Base-by-base conservation (phyloP, 2,329 filamentous ascomycete species). In the Cladosporium austrohemisphaericum region DNA sequence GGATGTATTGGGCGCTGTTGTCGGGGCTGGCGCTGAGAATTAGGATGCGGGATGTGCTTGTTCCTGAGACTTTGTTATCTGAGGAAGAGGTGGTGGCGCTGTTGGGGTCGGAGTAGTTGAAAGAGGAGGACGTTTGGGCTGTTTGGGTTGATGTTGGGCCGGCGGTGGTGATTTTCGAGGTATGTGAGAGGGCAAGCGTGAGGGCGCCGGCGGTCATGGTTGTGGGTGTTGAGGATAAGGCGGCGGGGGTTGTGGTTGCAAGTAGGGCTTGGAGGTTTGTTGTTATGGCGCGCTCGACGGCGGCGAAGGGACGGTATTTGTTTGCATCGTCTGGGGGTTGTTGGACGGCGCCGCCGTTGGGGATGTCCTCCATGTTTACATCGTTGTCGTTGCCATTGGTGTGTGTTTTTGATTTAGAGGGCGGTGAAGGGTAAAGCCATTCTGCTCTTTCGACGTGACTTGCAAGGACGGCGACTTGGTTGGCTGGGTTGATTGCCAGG, bases 201-300 rank as follows among this genome's bases (percentile, higher is more conserved):
- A 98, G 76, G 10, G 93, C 92, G 52, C 93, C 93, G 1, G 92
- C 88, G 61, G 97, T 85, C 65, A 92, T 86, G 4, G 92, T 94
- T 1, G 88, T 92, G 4, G 84, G 84, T 19, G 83, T 81, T 5
- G 72, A 67, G n/a, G 78, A 69, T 41, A 95, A 78, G 59, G 87
- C 79, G 11, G 75, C 65, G 36, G 78, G 67, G 2, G 78, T 81
- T 1, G 90, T 95, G 38, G 76, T 74, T 50, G 78, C 70, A 60
- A 97, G 79, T 50, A 98, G 79, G n/a, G 75, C 70, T 23, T 80
- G 80, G 25, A 97, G 78, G 43, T 89, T 89, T 14, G 75, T 71
- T 31, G 93, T 76, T 49, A 98, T 82, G 53, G 86, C 83, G 52
- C 85, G 77, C 68, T 98, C 92, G 59, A 98, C 84, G 52, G 90